phyloP scores from a whole-genome alignment of 1,284 basidiomycete genomes.

The Filobasidium uniguttulatum region DNA sequence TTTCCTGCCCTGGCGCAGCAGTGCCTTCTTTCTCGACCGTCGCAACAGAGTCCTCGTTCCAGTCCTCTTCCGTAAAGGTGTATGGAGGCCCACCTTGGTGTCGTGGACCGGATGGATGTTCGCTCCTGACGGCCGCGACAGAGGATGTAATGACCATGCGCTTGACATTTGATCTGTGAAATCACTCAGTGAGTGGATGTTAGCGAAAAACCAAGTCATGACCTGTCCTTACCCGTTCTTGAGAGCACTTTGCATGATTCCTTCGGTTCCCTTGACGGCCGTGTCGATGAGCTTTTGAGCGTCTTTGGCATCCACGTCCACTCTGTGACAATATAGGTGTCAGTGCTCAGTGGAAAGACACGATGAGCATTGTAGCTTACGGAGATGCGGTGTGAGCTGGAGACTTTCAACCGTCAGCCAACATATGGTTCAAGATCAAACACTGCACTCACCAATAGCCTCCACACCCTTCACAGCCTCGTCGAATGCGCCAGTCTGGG shows the following conservation, averaged over 20 bases:
- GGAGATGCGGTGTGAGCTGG: conserved; percentile 22
- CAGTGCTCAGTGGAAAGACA: too few relatives aligned
- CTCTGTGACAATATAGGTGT: too few relatives aligned
- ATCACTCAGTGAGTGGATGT: background rate
- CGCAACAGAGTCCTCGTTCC: conserved; percentile 50
- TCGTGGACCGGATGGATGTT: conserved; percentile 13
- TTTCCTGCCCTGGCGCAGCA: conserved; percentile 38
- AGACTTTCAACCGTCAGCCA: background rate
- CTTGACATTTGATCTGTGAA: conserved; percentile 40
- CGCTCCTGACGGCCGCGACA: conserved; percentile 42
- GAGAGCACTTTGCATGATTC: conserved; percentile 45
- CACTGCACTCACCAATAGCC: conserved; percentile 45
- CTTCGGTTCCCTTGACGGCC: conserved; percentile 50
- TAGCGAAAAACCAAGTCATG: conserved; percentile 1
- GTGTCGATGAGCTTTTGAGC: conserved; percentile 46
- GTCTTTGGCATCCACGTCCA: conserved; percentile 26
- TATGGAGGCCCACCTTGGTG: conserved; percentile 7
- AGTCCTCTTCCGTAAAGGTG: conserved; percentile 40
- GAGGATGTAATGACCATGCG: conserved; percentile 58
- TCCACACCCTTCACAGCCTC: conserved; percentile 54
- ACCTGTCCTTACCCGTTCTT: conserved; percentile 45
- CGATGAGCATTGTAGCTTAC: too few relatives aligned
- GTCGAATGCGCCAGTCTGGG: conserved; percentile 52
- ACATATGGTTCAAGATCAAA: background rate
- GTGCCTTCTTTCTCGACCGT: conserved; percentile 46